Base-by-base conservation (phyloP, 2,329 filamentous ascomycete species). In the Colletotrichum scovillei region DNA sequence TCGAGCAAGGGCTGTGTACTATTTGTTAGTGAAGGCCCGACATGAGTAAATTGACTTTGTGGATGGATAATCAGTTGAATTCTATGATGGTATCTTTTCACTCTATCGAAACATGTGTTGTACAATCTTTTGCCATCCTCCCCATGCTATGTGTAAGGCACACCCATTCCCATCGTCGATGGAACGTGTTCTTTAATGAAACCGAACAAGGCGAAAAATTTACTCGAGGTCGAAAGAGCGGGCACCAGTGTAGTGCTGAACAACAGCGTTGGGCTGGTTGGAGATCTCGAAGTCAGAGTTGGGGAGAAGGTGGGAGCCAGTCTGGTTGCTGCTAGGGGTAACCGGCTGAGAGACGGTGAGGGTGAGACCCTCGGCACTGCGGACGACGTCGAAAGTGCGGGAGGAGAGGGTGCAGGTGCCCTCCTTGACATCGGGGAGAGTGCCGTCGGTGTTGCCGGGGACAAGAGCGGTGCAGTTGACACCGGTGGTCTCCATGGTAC, bases 211-310 rank as follows among this genome's bases (percentile, higher is more conserved):
- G 12, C 16, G 14, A 42, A 8, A 9, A 1, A 12, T 49, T 70
- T 70, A 73, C 67, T 70, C 67, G 49, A 73, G 70, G 46, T 73
- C 52, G 60, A 73, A 73, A 4, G n/a, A 19, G 19, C 5, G 53
- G 8, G 80, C 65, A 66, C 81, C 81, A 24, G 63, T 76, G 76
- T 82, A 82, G 62, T 8, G 63, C 78, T 82, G 73, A 53, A 79
- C 77, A 56, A 66, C 64, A 30, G 76, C 79, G 67, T 80, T 80
- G 67, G 76, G 77, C 74, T 78, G 38, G 67, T 75, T 56, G 58
- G 73, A 67, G 42, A 67, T 70, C 22, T 22, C 60, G 26, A 81
- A 75, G 53, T 81, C 73, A 75, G 67, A 59, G 74, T 74, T 76
- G 64, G 77, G 74, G 59, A 82, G 77, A 2, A 76, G 66, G 77